Evolutionary conservation across 495 filamentous ascomycete species (phyloP).

Genomic region (Neurospora sp.): DNA sequence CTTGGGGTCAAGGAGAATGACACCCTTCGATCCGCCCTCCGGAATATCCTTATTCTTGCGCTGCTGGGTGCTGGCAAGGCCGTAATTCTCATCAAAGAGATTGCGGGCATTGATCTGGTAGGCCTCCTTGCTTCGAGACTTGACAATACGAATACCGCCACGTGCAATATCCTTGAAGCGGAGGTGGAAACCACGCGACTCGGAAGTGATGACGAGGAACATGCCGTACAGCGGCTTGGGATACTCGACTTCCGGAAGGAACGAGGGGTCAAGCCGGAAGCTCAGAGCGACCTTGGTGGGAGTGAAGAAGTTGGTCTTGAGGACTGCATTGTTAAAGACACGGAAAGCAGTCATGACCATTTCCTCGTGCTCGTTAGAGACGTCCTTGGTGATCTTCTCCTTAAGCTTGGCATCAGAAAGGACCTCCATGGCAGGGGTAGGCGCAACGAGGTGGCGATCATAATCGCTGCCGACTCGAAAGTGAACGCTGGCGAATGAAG

Average conservation of each 20-base stretch:
- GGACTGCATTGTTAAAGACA: constrained; percentile 77
- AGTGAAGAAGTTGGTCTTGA: constrained; percentile 99
- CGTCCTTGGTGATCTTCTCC: constrained; percentile 68
- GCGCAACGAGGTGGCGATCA: constrained; percentile 63
- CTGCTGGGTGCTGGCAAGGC: constrained; percentile 95
- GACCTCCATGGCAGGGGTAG: constrained; percentile 56
- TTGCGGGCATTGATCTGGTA: constrained; percentile 94
- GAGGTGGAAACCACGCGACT: constrained; percentile 94
- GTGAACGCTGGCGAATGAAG: constrained; percentile 81
- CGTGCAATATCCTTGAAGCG: constrained; percentile 96
- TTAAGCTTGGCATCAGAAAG: constrained; percentile 70
- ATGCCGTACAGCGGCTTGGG: constrained; percentile 91
- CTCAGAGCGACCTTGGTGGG: constrained; percentile 97
- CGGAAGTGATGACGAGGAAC: constrained; percentile 95
- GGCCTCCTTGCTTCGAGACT: constrained; percentile 87
- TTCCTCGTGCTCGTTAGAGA: constrained; percentile 88
- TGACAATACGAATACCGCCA: constrained; percentile 96
- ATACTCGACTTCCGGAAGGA: constrained; percentile 87
- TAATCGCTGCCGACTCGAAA: constrained; percentile 72
- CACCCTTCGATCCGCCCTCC: constrained; percentile 97
- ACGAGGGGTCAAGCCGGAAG: constrained; percentile 83
- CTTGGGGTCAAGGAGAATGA: constrained; percentile 84
- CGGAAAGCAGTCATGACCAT: constrained; percentile 98
- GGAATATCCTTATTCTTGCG: constrained; percentile 99
- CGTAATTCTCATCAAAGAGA: constrained; percentile 97